Conservation (phyloP, 768 basidiomycete species). For the Kwoniella sp. region DNA sequence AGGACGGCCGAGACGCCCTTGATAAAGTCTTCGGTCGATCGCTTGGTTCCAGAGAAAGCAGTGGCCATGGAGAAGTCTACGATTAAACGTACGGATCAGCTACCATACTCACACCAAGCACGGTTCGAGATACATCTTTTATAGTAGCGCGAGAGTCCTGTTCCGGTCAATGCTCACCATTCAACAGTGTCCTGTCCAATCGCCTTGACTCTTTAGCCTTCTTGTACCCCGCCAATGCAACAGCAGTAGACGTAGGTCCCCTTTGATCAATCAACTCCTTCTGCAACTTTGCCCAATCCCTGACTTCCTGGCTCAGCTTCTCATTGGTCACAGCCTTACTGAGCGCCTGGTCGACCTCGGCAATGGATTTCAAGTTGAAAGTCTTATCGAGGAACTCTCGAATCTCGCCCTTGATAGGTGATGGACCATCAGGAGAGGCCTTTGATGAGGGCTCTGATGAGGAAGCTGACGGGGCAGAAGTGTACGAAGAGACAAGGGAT, state of each 20-base stretch:
- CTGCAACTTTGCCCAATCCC: constrained; percentile 74
- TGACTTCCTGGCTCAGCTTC: constrained; percentile 60
- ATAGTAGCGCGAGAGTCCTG: no score
- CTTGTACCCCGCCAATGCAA: constrained; percentile 78
- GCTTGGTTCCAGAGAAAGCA: constrained; percentile 65
- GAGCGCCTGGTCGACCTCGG: constrained; percentile 68
- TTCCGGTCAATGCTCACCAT: no score
- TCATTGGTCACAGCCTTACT: constrained; percentile 46
- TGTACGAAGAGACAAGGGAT: constrained; percentile 68
- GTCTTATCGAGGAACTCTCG: constrained; percentile 78
- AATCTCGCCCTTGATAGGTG: constrained; percentile 61
- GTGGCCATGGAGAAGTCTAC: constrained; percentile 77
- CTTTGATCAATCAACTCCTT: constrained; percentile 66
- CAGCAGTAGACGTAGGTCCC: constrained; percentile 89
- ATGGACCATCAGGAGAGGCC: constrained; percentile 36
- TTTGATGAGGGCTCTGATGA: constrained; percentile 53
- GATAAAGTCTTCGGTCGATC: constrained; percentile 66
- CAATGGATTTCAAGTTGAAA: constrained; percentile 72
- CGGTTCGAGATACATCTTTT: no score
- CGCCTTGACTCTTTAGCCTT: constrained; percentile 64
- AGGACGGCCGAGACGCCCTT: constrained; percentile 76
- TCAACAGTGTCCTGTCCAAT: constrained; percentile 70
- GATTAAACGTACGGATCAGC: no score
- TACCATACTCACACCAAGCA: no score
- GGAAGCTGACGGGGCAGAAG: constrained; percentile 58